These are phyloP conservation scores for Cryoendolithus antarcticus DNA, from an alignment of 2,329 filamentous ascomycete genomes.

Conservation along the genomic window DNA sequence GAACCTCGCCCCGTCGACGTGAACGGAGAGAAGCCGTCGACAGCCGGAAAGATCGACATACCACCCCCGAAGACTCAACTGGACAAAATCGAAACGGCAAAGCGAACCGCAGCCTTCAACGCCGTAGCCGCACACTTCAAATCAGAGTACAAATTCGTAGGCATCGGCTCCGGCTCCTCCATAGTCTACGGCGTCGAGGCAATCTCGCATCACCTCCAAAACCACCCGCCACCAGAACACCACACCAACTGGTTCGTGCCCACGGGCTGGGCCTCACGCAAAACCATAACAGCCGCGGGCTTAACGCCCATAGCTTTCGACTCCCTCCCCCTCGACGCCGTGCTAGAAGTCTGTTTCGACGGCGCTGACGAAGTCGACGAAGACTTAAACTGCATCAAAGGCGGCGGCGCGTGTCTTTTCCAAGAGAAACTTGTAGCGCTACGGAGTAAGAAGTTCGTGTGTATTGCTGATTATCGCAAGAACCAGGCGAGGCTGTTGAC, in stretches of 20 bases:
- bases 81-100: conserved; percentile 51
- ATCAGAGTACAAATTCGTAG: conserved; percentile 50
- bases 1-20: too few relatives aligned
- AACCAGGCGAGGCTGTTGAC: conserved; percentile 61
- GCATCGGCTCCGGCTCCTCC: conserved; percentile 71
- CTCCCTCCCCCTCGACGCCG: conserved; percentile 49
- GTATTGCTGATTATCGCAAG: conserved; percentile 68
- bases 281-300: conserved; percentile 69
- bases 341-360: conserved; percentile 86
- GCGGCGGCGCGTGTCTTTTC: conserved; percentile 91
- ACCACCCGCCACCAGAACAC: conserved; percentile 31
- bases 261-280: conserved; percentile 81
- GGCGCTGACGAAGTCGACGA: conserved; percentile 95
- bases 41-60: neutral
- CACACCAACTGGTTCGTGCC: conserved; percentile 71
- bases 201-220: conserved; percentile 49
- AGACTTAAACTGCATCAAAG: conserved; percentile 93
- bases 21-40: too few relatives aligned
- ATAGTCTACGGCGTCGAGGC: conserved; percentile 79
- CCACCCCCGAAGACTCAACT: conserved; percentile 3
- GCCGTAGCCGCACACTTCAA: conserved; percentile 64
- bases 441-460: conserved; percentile 19
- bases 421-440: conserved; percentile 88
- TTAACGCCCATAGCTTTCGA: conserved; percentile 68
- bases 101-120: conserved; percentile 60